Evolutionary conservation across 495 filamentous ascomycete genomes (phyloP).

Genomic region (Aspergillus sparsus): DNA sequence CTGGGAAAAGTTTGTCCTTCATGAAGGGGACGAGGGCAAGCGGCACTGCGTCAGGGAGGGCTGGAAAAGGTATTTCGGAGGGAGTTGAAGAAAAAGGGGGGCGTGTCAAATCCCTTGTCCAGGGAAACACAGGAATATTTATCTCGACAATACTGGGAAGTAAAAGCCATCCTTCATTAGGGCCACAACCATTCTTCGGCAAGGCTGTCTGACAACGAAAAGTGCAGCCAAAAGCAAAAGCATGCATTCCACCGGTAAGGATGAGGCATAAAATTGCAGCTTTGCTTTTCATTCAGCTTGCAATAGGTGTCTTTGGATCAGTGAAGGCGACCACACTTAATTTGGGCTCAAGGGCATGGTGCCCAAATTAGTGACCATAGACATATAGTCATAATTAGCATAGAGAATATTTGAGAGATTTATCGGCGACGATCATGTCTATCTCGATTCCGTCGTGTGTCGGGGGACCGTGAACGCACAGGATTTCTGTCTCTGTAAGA

Average conservation of each 20-base stretch:
- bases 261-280: not conserved
- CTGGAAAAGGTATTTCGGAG: constrained; percentile 78
- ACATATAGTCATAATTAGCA: not conserved
- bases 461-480: constrained; percentile 39
- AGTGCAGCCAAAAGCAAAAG: not conserved
- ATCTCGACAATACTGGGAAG: not conserved
- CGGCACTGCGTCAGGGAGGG: constrained; percentile 65
- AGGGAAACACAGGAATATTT: not conserved
- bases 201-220: not conserved
- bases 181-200: not conserved
- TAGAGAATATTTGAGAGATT: constrained; percentile 6
- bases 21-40: constrained; percentile 62
- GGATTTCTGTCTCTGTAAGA: constrained; percentile 31
- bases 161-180: not conserved
- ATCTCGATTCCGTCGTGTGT: constrained; percentile 36
- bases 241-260: not conserved
- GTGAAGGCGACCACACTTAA: not conserved
- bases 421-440: constrained; percentile 38
- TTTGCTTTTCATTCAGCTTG: not conserved
- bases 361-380: constrained; percentile 2
- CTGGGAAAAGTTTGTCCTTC: constrained; percentile 81
- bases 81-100: constrained; percentile 30
- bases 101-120: not conserved
- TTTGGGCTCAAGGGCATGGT: not conserved
- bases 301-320: not conserved